Evolutionary conservation across 2,329 filamentous ascomycete species (phyloP), one percentile per base, ranked within the genome.

Genomic region (Ophiostoma ulmi): DNA sequence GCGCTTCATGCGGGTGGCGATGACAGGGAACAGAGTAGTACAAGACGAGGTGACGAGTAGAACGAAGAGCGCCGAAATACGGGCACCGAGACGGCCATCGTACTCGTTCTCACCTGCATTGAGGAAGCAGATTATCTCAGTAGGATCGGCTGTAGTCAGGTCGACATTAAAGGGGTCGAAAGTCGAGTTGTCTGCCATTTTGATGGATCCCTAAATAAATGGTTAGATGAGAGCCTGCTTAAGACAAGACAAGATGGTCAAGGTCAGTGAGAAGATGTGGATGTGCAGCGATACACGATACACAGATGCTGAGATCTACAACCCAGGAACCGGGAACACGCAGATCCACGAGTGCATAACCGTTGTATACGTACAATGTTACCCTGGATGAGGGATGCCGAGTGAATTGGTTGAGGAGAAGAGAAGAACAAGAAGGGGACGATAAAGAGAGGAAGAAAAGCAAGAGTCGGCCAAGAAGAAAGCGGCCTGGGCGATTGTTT

Each of bases 31-130:
- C 72, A 89, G 76, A 6, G 90, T 88, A 41, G 88, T 86, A 76
- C 82, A 75, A 0, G 82, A 77, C 0, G 87, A 91, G 13, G 87
- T 87, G 66, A 90, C 76, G 61, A 92, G 80, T 74, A 94, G 92
- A 73, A 93, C 90, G 76, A 93, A 93, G 73, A 94, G 85, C 38
- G 91, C 84, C 1, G 89, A 91, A 75, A 94, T 84, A 13, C 91
- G 87, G 52, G 89, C 79, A 31, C 90, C 90, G 69, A 92, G 82
- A 4, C 77, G 79, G 31, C 86, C 86, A 73, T 87, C 80, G 74
- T 87, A 88, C 26, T 87, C 82, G 74, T 87, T 87, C 0, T 75
- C 77, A 2, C 77, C 78, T 2, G 75, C 71, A 13, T 80, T 77
- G 22, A 87, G 75, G 75, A 83, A 86, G 76, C 86, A 88, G 74